Evolutionary conservation across 208 protist genomes (phyloP).

Genomic region (Angomonas desouzai): DNA sequence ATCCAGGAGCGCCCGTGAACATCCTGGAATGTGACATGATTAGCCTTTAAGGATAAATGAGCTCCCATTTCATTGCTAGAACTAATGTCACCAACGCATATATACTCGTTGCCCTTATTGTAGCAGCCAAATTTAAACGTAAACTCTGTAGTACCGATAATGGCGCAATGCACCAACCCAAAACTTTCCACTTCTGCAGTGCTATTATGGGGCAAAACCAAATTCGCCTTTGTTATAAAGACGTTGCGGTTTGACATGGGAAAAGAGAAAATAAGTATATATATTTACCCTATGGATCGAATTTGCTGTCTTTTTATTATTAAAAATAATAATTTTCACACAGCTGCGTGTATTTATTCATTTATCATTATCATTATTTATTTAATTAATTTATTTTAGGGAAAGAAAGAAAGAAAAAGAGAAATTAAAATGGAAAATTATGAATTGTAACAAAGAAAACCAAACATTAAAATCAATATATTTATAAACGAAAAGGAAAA

Average conservation of each 20-base stretch:
- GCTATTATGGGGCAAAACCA: constrained; percentile 46
- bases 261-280: no score
- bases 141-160: constrained; percentile 42
- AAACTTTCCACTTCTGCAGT: constrained; percentile 49
- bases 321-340: no score
- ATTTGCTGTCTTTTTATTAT: no score
- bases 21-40: constrained; percentile 70
- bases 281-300: no score
- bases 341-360: no score
- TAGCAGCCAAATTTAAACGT: constrained; percentile 78
- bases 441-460: constrained; percentile 16
- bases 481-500: no score
- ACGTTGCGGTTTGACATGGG: constrained; percentile 32
- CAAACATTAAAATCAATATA: no score
- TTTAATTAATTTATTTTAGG: not conserved
- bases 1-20: constrained; percentile 60
- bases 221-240: constrained; percentile 37
- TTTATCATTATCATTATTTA: not conserved
- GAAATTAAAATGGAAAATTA: constrained; percentile 16
- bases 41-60: constrained; percentile 45
- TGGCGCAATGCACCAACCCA: constrained; percentile 47
- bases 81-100: constrained; percentile 59
- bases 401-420: constrained; percentile 6
- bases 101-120: constrained; percentile 56
- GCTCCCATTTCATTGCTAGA: constrained; percentile 65